Base-by-base conservation (phyloP, 2,329 filamentous ascomycete genomes). In the Colletotrichum horii region DNA sequence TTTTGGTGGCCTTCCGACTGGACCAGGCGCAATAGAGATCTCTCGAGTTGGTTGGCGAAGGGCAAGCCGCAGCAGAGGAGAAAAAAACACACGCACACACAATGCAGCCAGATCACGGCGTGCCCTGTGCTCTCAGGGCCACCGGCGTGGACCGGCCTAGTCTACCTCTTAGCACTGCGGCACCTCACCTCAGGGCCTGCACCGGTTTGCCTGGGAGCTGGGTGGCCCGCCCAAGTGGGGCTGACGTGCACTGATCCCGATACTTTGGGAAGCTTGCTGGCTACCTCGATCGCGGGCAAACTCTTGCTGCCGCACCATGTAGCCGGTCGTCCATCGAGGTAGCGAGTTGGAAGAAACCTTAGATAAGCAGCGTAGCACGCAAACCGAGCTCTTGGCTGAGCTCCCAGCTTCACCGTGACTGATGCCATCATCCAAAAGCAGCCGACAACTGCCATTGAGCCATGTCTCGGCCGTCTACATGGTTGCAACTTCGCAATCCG, bases 81-180 rank as follows among this genome's bases (percentile, higher is more conserved):
- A 58, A 71, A 70, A 67, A 76, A 75, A 61, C 58, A 70, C 62
- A 75, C 30, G 16, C 48, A 28, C 38, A 61, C 60, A 74, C 71
- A 71, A 62, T 64, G 30, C 32, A 52, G 43, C 32, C 24, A 70
- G 74, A 77, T 74, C 70, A 75, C 68, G 61, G 60, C 58, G 55
- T 78, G 76, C 71, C 76, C 76, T 77, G 75, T 77, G 77, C 77
- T 77, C 58, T 73, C 69, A 55, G 55, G 61, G 61, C 60, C n/a
- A 65, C 56, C 15, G 66, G 48, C 48, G n/a, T 52, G 43, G 43
- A 22, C 43, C 24, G 60, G 60, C 30, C 26, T 30, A 30, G 60
- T 30, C n/a, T 52, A 8, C 43, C 43, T 52, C 12, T 52, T 7
- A 52, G 43, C 43, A 52, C n/a, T n/a, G 43, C 43, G 43, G 43